phyloP scores from a whole-genome alignment of 1,284 basidiomycete species.

The Trametes versicolor region DNA sequence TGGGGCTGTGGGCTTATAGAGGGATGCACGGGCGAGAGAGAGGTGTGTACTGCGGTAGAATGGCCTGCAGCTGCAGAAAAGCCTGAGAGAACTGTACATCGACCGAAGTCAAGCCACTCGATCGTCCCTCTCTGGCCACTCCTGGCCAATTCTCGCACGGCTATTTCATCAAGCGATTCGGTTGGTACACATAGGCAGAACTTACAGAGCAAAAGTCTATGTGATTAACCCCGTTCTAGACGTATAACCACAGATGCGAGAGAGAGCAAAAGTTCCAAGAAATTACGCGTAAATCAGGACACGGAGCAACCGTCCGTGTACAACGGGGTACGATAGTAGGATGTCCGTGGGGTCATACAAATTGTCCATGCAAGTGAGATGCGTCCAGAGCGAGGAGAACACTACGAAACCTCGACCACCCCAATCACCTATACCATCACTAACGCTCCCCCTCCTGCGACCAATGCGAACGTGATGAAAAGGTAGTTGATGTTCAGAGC shows the following conservation, averaged over 20 bases:
- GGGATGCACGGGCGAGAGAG: neutral
- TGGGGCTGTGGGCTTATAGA: neutral
- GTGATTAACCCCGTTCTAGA: slow-evolving; percentile 19
- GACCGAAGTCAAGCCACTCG: slow-evolving; percentile 17
- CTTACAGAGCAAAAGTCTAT: slow-evolving; percentile 2
- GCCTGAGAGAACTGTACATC: slow-evolving; percentile 17
- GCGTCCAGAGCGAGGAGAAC: slow-evolving; percentile 24
- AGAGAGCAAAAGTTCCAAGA: slow-evolving; percentile 7
- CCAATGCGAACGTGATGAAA: slow-evolving; percentile 51
- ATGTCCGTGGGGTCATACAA: slow-evolving; percentile 37
- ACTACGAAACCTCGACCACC: slow-evolving; percentile 15
- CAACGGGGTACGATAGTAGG: slow-evolving; percentile 22
- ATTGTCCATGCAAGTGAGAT: slow-evolving; percentile 32
- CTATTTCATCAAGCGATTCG: slow-evolving; percentile 7
- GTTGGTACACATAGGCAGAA: neutral
- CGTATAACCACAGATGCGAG: slow-evolving; percentile 10
- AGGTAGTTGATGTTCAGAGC: slow-evolving; percentile 52
- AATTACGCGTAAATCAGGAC: slow-evolving; percentile 5
- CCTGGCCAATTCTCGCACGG: slow-evolving; percentile 27
- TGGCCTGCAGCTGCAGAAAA: slow-evolving; percentile 3
- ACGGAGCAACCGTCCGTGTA: slow-evolving; percentile 14
- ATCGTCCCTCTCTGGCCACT: slow-evolving; percentile 20
- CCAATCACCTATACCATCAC: slow-evolving; percentile 51
- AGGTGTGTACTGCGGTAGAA: slow-evolving; percentile 9
- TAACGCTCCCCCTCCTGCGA: slow-evolving; percentile 58